Base-by-base conservation (phyloP, 2,329 filamentous ascomycete genomes). In the Cladosporium sp. region DNA sequence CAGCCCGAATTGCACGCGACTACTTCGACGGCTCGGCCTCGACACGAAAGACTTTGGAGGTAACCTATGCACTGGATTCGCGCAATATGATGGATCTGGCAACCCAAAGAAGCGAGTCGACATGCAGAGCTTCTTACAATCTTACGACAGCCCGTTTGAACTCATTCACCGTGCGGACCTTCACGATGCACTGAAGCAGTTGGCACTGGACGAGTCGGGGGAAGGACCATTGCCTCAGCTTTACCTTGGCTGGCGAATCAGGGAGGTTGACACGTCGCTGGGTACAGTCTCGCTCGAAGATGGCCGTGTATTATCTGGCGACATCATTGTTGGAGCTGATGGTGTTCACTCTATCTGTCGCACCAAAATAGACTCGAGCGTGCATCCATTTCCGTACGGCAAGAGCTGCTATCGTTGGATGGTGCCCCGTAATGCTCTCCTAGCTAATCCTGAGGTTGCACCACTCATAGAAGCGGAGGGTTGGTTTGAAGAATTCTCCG, bases 331-430 rank as follows among this genome's bases (percentile, higher is more conserved):
- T 15, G 61, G 30, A 11, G 63, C 61, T 28, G 63, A 64, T 49
- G 60, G 60, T 40, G 59, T 50, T 14, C 51, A 69, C 49, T 70
- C 69, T 11, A 34, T 59, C 1, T 62, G 64, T 11, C 61, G 65
- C 17, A 59, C 56, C 12, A 51, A 58, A 11, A 64, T 72, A 15
- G 59, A 66, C 12, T 58, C 59, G 2, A 58, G 66, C n/a, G 47
- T 59, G 47, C 61, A 62, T 45, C 68, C 70, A 1, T 68, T 64
- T 17, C 61, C 64, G 43, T 64, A 77, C 3, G 83, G 82, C 2
- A 83, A 84, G 66, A 82, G 78, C 40, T 82, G 82, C 0, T 86
- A 84, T 66, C 76, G 83, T 7, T 86, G 84, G 68, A 67, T 84
- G 2, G 74, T 86, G 0, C 72, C 76, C 5, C 30, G 49, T 14